Evolutionary conservation across 1,284 basidiomycete species (phyloP), one percentile per base, ranked within the genome.

Genomic region (Pseudozyma sp.): DNA sequence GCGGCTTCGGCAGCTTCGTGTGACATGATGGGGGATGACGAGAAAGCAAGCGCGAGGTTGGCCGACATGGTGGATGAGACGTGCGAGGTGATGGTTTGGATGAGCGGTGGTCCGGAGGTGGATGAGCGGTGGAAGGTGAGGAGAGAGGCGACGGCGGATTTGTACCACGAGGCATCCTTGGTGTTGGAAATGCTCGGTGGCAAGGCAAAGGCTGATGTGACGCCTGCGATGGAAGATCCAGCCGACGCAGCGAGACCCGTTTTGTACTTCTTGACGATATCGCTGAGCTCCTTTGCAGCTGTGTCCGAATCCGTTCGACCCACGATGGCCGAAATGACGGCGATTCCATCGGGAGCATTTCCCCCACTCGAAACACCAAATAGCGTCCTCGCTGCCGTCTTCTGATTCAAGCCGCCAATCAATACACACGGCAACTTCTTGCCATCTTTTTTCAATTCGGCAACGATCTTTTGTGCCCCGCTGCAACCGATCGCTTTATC

Each of bases 41-140:
- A 92, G 6, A 97, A 85, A 0, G 94, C 93, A 9, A 98, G 88
- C 0, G 94, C 95, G 2, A 92, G 89, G 84, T 97, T 98, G 17
- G 94, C 94, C 3, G 92, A 93, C 86, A 96, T 93, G 35, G 91
- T 94, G 19, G 91, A 90, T 30, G 94, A 94, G 35, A 97, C 94
- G 54, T 88, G 90, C 80, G 96, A 96, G 2, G 94, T 96, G 76
- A 96, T 94, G 91, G 95, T 77, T 30, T 83, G 78, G 35, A 79
- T 67, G 17, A 78, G 77, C 0, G 75, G 72, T 37, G 65, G 70
- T 30, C 77, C 62, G 75, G 68, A 16, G 47, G 39, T 9, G 19
- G 29, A 7, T 16, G 62, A n/a, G n/a, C 69, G 70, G 48, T 71
- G 75, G 51, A 51, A 50, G 45, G 48, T 24, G 46, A 74, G 66